Conservation (phyloP, 179 eudicot genomes). For the Vitellaria paradoxa region DNA sequence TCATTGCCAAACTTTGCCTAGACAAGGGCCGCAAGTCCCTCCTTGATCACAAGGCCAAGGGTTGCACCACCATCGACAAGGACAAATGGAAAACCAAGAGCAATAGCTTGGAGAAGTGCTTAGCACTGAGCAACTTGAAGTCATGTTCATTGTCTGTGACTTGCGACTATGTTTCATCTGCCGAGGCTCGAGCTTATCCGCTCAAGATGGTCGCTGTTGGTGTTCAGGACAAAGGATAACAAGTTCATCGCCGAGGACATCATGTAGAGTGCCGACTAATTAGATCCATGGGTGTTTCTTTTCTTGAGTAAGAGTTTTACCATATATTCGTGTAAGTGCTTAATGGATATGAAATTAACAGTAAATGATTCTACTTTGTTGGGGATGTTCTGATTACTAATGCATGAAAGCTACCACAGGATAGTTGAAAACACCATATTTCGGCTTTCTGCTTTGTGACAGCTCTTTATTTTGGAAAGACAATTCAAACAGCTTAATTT, state of each 20-base stretch:
- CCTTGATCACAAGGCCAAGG: too few species aligned
- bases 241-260: too few species aligned
- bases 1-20: too few species aligned
- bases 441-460: background rate
- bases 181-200: conserved; percentile 26
- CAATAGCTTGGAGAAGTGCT: conserved; percentile 12
- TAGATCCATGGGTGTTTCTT: too few species aligned
- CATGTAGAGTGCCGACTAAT: too few species aligned
- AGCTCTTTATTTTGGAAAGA: background rate
- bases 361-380: too few species aligned
- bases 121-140: conserved; percentile 11
- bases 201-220: conserved; percentile 24
- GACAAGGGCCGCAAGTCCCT: too few species aligned
- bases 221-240: too few species aligned
- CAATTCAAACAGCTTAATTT: background rate
- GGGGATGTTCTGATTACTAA: background rate
- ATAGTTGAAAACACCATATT: background rate
- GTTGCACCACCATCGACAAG: too few species aligned
- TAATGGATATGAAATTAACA: too few species aligned
- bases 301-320: too few species aligned
- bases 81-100: conserved; percentile 12
- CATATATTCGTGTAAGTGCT: too few species aligned
- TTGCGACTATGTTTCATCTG: conserved; percentile 31
- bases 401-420: background rate
- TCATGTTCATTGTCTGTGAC: conserved; percentile 31